Evolutionary conservation across 192 early-diverging fungal species (phyloP), one percentile per base, ranked within the genome.

Genomic region (Podila verticillata): DNA sequence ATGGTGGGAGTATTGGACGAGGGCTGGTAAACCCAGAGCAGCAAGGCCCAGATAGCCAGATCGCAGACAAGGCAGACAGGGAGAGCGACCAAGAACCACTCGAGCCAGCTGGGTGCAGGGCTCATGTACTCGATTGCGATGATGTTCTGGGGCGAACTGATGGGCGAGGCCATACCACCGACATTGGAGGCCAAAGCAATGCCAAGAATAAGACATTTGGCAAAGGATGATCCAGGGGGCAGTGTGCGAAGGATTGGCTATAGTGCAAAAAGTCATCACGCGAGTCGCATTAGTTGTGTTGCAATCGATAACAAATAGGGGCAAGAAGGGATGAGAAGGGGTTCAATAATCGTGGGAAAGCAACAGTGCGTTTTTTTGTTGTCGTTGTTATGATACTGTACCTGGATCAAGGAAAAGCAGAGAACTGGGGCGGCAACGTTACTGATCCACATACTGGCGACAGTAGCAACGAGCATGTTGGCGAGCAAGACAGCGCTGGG

Each of bases 361-460:
- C 39, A 44, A 44, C 12, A 44, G 17, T 15, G 39, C 39, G 39
- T 1, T 44, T 10, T 39, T 39, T 44, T 39, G 10, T 39, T 44
- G 12, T 10, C 13, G 9, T 44, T 39, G 10, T 39, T 44, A 7
- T 44, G 39, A 35, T 22, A 35, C 63, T 61, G 29, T 72, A 92
- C 91, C 72, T 93, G 91, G 68, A 97, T 93, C 70, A 99, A 84
- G 48, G 94, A 95, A 71, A 99, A 97, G 85, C 97, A 99, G 19
- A 99, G 86, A 20, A 97, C 97, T 12, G 97, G 97, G 12, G 97
- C 97, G 3, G 97, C 97, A 7, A 99, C 97, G 70, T 99, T 99
- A 56, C 90, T 92, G 68, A 99, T 99, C 97, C 96, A 97, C 97
- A 99, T 99, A 84, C 94, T 96, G 13, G 95, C 94, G 86, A 99